These are phyloP conservation scores for Gleditsia sinensis DNA, from an alignment of 306 rosid genomes.

Conservation along the genomic window DNA sequence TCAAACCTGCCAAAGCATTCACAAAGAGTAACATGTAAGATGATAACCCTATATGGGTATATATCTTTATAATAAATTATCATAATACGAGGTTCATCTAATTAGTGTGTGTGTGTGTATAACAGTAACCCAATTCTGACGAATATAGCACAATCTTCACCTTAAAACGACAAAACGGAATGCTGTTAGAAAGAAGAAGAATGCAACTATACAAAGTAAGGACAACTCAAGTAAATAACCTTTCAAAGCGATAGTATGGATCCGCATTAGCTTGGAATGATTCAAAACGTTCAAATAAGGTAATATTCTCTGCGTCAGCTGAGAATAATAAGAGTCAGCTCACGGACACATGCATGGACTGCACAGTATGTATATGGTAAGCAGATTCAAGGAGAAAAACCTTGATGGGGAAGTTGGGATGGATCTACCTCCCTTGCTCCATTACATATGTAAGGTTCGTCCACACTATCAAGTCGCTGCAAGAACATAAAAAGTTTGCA, in stretches of 20 bases:
- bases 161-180: slow-evolving; percentile 11
- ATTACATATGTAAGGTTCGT: slow-evolving; percentile 46
- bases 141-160: not conserved
- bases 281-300: slow-evolving; percentile 57
- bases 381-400: slow-evolving; percentile 44
- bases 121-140: not conserved
- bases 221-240: slow-evolving; percentile 47
- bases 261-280: slow-evolving; percentile 48
- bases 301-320: slow-evolving; percentile 74
- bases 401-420: slow-evolving; percentile 61
- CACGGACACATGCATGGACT: not conserved
- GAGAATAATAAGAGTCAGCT: slow-evolving; percentile 38
- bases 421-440: slow-evolving; percentile 49
- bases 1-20: slow-evolving; percentile 64
- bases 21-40: not conserved
- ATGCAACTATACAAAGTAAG: not conserved
- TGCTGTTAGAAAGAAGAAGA: slow-evolving; percentile 8
- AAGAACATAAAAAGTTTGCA: slow-evolving; percentile 29
- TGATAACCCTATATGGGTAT: not conserved
- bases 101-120: not conserved
- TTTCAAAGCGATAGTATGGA: slow-evolving; percentile 56
- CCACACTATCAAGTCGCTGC: slow-evolving; percentile 77
- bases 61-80: slow-evolving; percentile 15
- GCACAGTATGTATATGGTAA: not conserved
- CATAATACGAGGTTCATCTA: not conserved